Conservation (phyloP, 2,329 filamentous ascomycete species). For the Basipetospora chlamydospora region DNA sequence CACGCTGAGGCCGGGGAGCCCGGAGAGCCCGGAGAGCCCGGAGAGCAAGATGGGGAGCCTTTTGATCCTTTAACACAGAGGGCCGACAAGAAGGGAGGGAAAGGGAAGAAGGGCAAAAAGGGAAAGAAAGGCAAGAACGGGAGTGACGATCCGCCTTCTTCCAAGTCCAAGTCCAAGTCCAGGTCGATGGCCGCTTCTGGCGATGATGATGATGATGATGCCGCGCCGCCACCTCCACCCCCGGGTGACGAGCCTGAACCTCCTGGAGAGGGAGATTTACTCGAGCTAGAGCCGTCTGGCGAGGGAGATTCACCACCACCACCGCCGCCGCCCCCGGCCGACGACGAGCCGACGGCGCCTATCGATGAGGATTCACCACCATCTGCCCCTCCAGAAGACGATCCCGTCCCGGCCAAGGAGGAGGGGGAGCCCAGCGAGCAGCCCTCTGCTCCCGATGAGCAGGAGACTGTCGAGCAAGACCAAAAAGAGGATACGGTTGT, state of each 20-base stretch:
- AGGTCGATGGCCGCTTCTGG: not conserved
- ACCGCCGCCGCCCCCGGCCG: not conserved
- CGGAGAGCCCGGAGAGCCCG: constrained; percentile 6
- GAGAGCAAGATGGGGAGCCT: not conserved
- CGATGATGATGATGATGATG: not conserved
- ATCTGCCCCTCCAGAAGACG: not conserved
- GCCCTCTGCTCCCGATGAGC: too few species aligned
- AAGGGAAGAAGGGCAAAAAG: constrained; percentile 5
- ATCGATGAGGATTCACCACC: not conserved
- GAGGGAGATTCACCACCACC: constrained; percentile 1
- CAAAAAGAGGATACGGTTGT: too few species aligned
- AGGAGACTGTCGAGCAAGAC: too few species aligned
- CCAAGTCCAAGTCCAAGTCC: not conserved
- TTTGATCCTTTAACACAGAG: not conserved
- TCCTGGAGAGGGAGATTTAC: constrained; percentile 1
- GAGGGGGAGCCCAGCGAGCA: too few species aligned
- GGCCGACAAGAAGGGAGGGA: constrained; percentile 2
- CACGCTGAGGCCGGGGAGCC: not conserved
- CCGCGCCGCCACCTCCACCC: constrained; percentile 2
- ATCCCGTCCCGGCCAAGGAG: not conserved
- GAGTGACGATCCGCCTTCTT: too few species aligned
- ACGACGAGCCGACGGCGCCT: not conserved
- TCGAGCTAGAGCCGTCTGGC: too few species aligned
- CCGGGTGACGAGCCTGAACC: constrained; percentile 2
- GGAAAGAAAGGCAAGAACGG: constrained; percentile 2